A percentile compares a stretch with the other conserved stretches of the same genome.
Evolutionary conservation across 306 rosid genomes (phyloP).

Genomic region (Quercus glauca): DNA sequence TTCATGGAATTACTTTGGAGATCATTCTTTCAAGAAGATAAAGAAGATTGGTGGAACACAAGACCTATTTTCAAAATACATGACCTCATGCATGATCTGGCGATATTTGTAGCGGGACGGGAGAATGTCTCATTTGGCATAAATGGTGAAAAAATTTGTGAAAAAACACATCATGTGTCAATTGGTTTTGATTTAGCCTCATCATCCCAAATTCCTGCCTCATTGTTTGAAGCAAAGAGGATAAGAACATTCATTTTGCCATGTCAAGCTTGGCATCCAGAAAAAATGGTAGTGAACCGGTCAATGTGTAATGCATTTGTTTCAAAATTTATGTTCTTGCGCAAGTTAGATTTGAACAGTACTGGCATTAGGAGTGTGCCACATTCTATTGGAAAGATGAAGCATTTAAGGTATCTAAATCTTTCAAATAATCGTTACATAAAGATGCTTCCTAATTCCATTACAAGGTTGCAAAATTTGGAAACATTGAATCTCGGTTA

Average conservation of each 20-base stretch:
- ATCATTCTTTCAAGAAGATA: conserved; percentile 32
- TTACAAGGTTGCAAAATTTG: too few species aligned
- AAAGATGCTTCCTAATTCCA: too few species aligned
- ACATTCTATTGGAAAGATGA: conserved; percentile 7
- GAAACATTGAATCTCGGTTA: too few species aligned
- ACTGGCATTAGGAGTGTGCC: not conserved
- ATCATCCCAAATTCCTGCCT: too few species aligned
- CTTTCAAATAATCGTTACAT: too few species aligned
- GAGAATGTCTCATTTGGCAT: not conserved
- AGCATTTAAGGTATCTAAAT: conserved; percentile 17
- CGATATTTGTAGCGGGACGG: conserved; percentile 11
- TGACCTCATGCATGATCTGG: conserved; percentile 40
- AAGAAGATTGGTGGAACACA: not conserved
- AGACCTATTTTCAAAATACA: conserved; percentile 6
- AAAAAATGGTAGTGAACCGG: not conserved
- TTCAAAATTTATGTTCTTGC: conserved; percentile 1
- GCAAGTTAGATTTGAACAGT: conserved; percentile 7
- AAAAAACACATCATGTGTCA: conserved; percentile 9
- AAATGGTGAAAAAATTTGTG: not conserved
- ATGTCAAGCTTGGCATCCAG: not conserved
- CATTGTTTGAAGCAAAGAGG: too few species aligned
- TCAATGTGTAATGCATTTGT: not conserved
- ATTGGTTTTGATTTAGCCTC: too few species aligned
- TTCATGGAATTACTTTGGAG: conserved; percentile 28
- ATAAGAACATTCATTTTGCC: not conserved